Evolutionary conservation across 2,329 filamentous ascomycete genomes (phyloP), one percentile per base, ranked within the genome.

Genomic region (Beauveria asiatica): DNA sequence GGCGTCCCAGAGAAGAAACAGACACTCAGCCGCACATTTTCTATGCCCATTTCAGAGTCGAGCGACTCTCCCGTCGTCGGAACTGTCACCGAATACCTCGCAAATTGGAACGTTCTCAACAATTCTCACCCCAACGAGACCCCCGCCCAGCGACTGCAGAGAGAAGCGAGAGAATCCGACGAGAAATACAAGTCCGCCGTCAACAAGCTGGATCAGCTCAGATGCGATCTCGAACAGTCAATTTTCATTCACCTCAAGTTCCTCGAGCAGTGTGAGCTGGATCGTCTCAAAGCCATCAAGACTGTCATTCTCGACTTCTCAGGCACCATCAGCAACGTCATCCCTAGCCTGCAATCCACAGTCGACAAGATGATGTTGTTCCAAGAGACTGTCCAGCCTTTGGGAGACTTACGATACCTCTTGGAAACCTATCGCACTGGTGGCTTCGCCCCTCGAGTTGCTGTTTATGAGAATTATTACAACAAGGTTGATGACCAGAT

Each of bases 291-390:
- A 80, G 94, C 95, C 21, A 94, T 99, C 80, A 97, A 99, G 80
- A 93, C 93, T 25, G 95, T 99, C 57, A 88, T 99, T 63, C 83
- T 99, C 48, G 95, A 99, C 75, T 97, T 99, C 74, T 97, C 93
- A 5, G 94, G 94, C 50, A 92, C 93, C 42, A 90, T 99, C 73
- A 93, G 93, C 80, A 99, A 99, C 69, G 93, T 97, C 68, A 97
- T 99, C 64, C 95, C 94, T 19, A 95, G 90, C 69, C 78, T 99
- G 63, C 94, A 97, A 75, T 93, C 93, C 62, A 92, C 92, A 0
- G 92, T 99, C 25, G 94, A 99, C 76, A 92, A 95, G 71, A 97
- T 99, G 92, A 92, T 99, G 86, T 82, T 99, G 51, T 99, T 95
- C 76, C 94, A 99, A 73, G 94, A 99, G 78, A 97, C 94, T 0